Evolutionary conservation across 1,284 basidiomycete genomes (phyloP), one percentile per base, ranked within the genome.

Genomic region (Inonotus hispidus): DNA sequence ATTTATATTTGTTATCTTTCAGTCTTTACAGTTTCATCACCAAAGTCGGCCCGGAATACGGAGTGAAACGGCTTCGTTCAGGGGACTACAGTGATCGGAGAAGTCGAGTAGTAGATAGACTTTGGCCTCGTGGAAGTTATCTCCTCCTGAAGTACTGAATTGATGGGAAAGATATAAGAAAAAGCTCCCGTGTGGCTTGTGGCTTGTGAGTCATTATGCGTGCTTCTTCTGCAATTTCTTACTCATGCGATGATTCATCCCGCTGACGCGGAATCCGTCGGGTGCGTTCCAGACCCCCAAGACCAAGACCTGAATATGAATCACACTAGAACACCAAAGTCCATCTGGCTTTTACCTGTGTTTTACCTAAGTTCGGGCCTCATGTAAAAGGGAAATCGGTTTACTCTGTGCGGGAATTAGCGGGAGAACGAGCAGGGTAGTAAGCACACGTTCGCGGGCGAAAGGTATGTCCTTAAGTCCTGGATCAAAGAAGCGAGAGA

Each of bases 161-260:
- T 49, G 47, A 49, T 49, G 23, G 41, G 47, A 49, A 23, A 49
- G 47, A 49, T 49, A 49, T 10, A 49, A 29, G 6, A 49, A 4
- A 49, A 49, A 25, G 21, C 47, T 49, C 25, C 47, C 47, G 47
- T 29, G 47, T 49, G 47, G 47, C 47, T 21, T 11, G 47, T 49
- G 47, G 47, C 47, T 21, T 49, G 4, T 49, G 47, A 49, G 47
- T 49, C 47, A 49, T 23, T 21, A 23, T 29, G 32, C 10, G 23
- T 49, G 47, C 47, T 49, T 49, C 47, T 49, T 23, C n/a, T 49
- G 4, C 8, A 10, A 10, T 29, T 16, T 49, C 19, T 49, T 49
- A 49, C 47, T 49, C 47, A 49, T 49, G 47, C 47, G 23, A 29
- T 49, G 47, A 49, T 14, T 49, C 47, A 49, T 49, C 47, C n/a